Evolutionary conservation across 805 yeast genomes (phyloP).

Genomic region (Myxozyma sirexii): DNA sequence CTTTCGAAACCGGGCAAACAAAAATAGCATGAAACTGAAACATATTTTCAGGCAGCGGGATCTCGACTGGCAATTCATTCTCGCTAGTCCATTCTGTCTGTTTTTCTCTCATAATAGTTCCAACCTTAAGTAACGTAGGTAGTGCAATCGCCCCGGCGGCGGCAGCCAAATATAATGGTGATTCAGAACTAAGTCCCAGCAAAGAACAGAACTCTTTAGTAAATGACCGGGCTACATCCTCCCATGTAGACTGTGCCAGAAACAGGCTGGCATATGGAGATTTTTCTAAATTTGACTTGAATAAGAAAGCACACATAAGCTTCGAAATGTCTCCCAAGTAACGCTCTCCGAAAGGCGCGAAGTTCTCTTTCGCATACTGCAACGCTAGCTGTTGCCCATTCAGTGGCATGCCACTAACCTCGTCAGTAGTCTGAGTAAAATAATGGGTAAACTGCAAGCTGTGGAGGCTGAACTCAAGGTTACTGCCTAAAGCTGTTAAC

Average conservation of each 20-base stretch:
- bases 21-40: slow-evolving; percentile 65
- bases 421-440: slow-evolving; percentile 10
- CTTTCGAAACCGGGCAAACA: slow-evolving; percentile 72
- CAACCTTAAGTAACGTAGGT: slow-evolving; percentile 56
- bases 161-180: slow-evolving; percentile 55
- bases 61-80: slow-evolving; percentile 65
- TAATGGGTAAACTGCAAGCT: slow-evolving; percentile 48
- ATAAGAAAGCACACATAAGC: slow-evolving; percentile 48
- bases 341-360: slow-evolving; percentile 47
- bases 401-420: not conserved
- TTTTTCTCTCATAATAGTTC: slow-evolving; percentile 45
- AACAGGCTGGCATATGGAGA: slow-evolving; percentile 38
- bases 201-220: slow-evolving; percentile 54
- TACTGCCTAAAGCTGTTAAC: slow-evolving; percentile 46
- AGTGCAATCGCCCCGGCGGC: slow-evolving; percentile 58
- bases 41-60: slow-evolving; percentile 52
- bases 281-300: slow-evolving; percentile 31
- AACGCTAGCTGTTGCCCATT: slow-evolving; percentile 40
- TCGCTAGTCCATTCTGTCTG: slow-evolving; percentile 58
- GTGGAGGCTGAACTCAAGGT: slow-evolving; percentile 52
- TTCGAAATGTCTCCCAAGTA: slow-evolving; percentile 51
- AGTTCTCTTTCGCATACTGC: slow-evolving; percentile 50
- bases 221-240: slow-evolving; percentile 44
- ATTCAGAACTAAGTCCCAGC: slow-evolving; percentile 54
- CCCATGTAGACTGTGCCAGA: slow-evolving; percentile 40